Conservation (phyloP, 2,329 filamentous ascomycete genomes). For the Aureobasidium sp. region DNA sequence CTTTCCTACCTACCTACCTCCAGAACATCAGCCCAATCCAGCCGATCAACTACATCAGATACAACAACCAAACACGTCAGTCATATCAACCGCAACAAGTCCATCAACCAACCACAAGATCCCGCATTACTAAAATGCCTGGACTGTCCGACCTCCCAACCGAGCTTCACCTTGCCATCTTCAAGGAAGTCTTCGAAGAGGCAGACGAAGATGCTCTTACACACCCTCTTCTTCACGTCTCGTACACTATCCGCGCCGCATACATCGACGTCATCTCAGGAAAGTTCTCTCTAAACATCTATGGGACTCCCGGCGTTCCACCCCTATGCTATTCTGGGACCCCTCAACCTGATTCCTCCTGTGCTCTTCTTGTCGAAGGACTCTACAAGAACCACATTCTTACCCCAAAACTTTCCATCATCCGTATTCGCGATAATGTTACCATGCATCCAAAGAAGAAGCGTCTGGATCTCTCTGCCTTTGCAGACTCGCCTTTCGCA, state of each 20-base stretch:
- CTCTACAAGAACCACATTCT: not conserved
- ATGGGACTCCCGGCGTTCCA: not conserved
- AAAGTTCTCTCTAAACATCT: not conserved
- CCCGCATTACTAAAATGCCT: not conserved
- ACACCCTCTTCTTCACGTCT: not conserved
- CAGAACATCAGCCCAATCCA: too few species aligned
- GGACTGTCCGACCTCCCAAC: not conserved
- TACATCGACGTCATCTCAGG: not conserved
- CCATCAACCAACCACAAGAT: too few species aligned
- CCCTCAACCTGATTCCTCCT: too few species aligned
- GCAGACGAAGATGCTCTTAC: not conserved
- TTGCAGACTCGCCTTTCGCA: not conserved
- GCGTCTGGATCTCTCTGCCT: not conserved
- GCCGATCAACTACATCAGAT: not conserved
- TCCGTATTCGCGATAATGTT: not conserved
- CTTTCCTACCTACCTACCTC: not conserved
- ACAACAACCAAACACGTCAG: not conserved
- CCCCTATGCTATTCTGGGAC: not conserved
- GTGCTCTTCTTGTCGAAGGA: too few species aligned
- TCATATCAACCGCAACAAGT: not conserved
- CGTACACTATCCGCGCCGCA: not conserved
- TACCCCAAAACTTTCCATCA: not conserved
- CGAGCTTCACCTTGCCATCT: not conserved
- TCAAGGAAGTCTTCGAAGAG: not conserved
- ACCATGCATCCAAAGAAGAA: not conserved